Evolutionary conservation across 75 land plant genomes (phyloP).

Genomic region (Pinus taeda): DNA sequence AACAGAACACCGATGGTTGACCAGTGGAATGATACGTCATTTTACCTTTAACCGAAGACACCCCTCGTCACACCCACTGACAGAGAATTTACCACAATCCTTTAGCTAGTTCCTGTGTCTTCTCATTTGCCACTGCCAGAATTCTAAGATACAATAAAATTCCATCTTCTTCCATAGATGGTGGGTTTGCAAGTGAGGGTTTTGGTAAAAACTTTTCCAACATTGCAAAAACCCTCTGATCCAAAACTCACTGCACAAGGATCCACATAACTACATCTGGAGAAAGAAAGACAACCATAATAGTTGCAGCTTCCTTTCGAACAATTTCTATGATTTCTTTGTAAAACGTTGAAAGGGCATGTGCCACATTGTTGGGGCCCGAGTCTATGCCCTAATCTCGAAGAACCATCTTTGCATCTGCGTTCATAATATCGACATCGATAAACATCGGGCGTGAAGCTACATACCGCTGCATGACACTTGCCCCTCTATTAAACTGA

Average conservation of each 20-base stretch:
- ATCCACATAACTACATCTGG: conserved; percentile 97
- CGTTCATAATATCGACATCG: conserved; percentile 92
- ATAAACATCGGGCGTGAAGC: conserved; percentile 95
- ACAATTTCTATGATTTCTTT: conserved; percentile 99
- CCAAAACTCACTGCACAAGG: conserved; percentile 96
- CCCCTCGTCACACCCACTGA: too few relatives aligned
- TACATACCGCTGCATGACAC: conserved; percentile 99
- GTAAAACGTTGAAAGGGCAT: conserved; percentile 83
- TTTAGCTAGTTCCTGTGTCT: conserved; percentile 94
- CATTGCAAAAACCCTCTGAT: conserved; percentile 79
- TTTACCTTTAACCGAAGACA: too few relatives aligned
- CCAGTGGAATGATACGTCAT: too few relatives aligned
- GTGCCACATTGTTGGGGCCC: conserved; percentile 62
- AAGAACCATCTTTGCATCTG: conserved; percentile 80
- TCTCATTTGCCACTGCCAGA: conserved; percentile 92
- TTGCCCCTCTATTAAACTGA: conserved; percentile 96
- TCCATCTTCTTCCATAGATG: conserved; percentile 91
- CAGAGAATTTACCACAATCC: conserved; percentile 73
- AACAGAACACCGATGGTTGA: too few relatives aligned
- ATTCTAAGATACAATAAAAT: conserved; percentile 91
- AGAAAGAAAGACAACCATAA: conserved; percentile 89
- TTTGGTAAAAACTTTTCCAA: conserved; percentile 78
- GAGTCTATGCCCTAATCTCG: conserved; percentile 71
- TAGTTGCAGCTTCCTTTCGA: conserved; percentile 81
- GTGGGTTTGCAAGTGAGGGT: conserved; percentile 79